Base-by-base conservation (phyloP, 768 basidiomycete species). In the Hericium rajendrae region DNA sequence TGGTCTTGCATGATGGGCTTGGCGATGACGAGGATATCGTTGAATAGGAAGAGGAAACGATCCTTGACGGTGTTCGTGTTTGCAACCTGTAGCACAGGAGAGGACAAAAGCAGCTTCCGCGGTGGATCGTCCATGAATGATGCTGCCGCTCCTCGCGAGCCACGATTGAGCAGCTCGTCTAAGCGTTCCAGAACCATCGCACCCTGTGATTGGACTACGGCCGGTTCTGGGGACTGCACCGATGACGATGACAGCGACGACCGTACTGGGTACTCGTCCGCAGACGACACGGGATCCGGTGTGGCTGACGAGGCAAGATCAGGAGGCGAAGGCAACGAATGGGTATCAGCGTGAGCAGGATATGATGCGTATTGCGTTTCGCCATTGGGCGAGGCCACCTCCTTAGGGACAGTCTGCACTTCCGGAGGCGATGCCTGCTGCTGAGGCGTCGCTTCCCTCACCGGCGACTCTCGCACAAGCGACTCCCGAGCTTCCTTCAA, bases 21-120 rank as follows among this genome's bases (percentile, higher is more conserved):
- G 41, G 94, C 87, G 62, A 98, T 82, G 69, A 98, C 80, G 55
- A 98, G 81, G 54, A 98, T 81, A 69, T 99, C 97, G 69, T 76
- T 92, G 79, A 99, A 99, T n/a, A 98, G 79, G 75, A 98, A 94
- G 10, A 98, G 80, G 73, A 92, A 91, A 11, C 97, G 85, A 66
- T 97, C 94, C 70, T 98, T 97, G 69, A 94, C 88, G 0, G 90
- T 94, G 70, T 95, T 88, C 43, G 85, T 78, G 71, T 97, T 93
- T 63, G 92, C 92, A 13, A 98, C 92, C 72, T 99, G 97, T 5
- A 95, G 75, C 6, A 95, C 89, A 1, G 93, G 87, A 2, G 88
- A 87, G 1, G 88, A 86, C 43, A 94, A 74, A 15, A 97, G 73
- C 41, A 97, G 73, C 68, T 87, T 92, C 46, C 97, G 82, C 6